Evolutionary conservation across 108 stramenopile species (phyloP).

Genomic region (Cyclostephanos tholiformis): DNA sequence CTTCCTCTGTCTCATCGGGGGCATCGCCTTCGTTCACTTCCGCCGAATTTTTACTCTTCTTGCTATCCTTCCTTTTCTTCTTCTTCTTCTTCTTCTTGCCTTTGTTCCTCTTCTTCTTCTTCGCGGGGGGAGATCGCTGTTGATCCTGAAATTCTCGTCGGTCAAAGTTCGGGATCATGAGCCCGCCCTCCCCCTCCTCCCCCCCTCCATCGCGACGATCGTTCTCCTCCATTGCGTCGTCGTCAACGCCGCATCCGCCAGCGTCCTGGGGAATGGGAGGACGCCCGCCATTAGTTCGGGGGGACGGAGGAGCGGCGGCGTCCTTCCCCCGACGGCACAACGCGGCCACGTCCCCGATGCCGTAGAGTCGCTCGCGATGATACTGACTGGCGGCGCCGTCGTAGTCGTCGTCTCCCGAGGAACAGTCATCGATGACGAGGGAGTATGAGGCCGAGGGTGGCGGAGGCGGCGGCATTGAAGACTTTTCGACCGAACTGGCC

Average conservation of each 20-base stretch:
- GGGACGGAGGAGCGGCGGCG: not conserved
- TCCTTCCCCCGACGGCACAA: not conserved
- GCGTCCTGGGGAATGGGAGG: not conserved
- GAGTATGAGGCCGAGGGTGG: conserved; percentile 80
- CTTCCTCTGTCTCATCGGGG: not conserved
- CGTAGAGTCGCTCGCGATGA: not conserved
- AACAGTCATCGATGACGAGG: conserved; percentile 53
- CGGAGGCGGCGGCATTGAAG: conserved; percentile 73
- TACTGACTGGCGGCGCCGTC: conserved; percentile 15
- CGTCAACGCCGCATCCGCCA: too few species aligned
- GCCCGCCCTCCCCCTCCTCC: not conserved
- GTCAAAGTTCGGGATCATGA: not conserved
- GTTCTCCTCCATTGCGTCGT: too few species aligned
- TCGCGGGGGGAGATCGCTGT: conserved; percentile 2
- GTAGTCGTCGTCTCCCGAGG: conserved; percentile 61
- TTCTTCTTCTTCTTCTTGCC: conserved; percentile 61
- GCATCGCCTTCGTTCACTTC: not conserved
- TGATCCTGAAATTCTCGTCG: not conserved
- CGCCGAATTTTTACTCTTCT: conserved; percentile 49
- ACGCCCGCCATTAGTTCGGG: not conserved
- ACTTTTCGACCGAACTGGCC: not conserved
- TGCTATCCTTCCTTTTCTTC: conserved; percentile 40
- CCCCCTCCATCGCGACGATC: not conserved
- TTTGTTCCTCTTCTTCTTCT: conserved; percentile 35
- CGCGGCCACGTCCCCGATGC: too few species aligned